These are phyloP conservation scores for Apiospora saccharicola DNA, from an alignment of 2,329 filamentous ascomycete species.

Conservation along the genomic window DNA sequence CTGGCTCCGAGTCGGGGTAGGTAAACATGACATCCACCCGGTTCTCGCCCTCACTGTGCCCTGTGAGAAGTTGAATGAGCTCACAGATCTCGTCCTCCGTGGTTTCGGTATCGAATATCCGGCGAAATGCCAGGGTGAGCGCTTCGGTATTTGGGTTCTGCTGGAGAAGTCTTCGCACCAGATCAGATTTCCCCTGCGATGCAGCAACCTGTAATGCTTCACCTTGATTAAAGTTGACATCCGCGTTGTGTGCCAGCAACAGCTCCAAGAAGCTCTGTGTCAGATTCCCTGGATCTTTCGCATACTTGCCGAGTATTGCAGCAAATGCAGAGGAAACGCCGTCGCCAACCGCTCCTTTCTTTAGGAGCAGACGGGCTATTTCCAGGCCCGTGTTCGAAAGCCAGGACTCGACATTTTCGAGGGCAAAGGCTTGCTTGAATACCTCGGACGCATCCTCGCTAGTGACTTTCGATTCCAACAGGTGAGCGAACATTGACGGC, in stretches of 20 bases:
- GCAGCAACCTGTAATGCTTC: conserved; percentile 62
- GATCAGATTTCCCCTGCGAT: conserved; percentile 55
- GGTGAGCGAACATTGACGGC: conserved; percentile 48
- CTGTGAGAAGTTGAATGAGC: conserved; percentile 59
- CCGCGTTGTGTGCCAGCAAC: conserved; percentile 50
- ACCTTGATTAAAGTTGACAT: conserved; percentile 61
- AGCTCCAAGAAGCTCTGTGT: conserved; percentile 55
- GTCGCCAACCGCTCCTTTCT: conserved; percentile 56
- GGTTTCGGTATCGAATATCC: conserved; percentile 60
- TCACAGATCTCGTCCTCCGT: conserved; percentile 58
- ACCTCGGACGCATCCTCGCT: conserved; percentile 52
- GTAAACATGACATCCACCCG: conserved; percentile 59
- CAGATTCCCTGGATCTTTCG: conserved; percentile 47
- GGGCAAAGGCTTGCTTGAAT: conserved; percentile 54
- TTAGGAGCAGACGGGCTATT: conserved; percentile 56
- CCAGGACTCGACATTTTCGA: conserved; percentile 52
- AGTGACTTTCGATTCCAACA: conserved; percentile 52
- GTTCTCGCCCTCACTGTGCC: conserved; percentile 55
- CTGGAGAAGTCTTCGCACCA: conserved; percentile 59
- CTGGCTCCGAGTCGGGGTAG: conserved; percentile 51
- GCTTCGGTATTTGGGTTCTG: conserved; percentile 58
- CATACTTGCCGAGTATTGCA: conserved; percentile 53
- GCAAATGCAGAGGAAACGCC: conserved; percentile 55
- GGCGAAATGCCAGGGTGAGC: conserved; percentile 61
- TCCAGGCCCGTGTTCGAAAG: conserved; percentile 55